phyloP scores from a whole-genome alignment of 2,329 filamentous ascomycete species.

The Alternaria brassicae region DNA sequence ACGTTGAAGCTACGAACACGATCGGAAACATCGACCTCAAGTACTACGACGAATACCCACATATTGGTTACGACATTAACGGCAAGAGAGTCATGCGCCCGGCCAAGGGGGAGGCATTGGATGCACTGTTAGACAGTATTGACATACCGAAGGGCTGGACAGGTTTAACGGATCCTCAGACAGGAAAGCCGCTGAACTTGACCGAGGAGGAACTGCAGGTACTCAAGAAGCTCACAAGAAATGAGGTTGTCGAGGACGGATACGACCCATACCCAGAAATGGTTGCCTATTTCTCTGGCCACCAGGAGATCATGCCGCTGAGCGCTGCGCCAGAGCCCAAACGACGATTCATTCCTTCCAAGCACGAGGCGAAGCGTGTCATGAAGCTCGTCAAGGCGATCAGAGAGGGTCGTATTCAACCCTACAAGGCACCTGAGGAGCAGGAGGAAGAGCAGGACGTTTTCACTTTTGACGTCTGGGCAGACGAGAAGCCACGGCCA shows the following conservation, averaged over 20 bases:
- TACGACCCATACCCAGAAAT: conserved; percentile 94
- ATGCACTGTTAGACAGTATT: conserved; percentile 93
- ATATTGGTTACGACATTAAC: conserved; percentile 99
- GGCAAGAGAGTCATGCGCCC: conserved; percentile 97
- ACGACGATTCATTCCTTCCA: conserved; percentile 91
- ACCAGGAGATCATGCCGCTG: conserved; percentile 91
- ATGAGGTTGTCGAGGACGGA: conserved; percentile 84
- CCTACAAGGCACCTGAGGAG: conserved; percentile 80
- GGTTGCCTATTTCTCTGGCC: conserved; percentile 91
- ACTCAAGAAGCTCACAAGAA: conserved; percentile 84
- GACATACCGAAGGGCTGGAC: conserved; percentile 98
- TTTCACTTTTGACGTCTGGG: conserved; percentile 85
- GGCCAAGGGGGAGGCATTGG: conserved; percentile 89
- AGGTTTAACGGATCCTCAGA: conserved; percentile 89
- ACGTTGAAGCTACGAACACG: conserved; percentile 82
- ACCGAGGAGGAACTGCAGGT: conserved; percentile 88
- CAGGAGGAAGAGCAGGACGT: conserved; percentile 76
- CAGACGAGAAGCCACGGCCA: conserved; percentile 81
- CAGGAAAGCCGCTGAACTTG: conserved; percentile 89
- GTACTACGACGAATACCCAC: conserved; percentile 97
- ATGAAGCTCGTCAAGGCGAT: conserved; percentile 98
- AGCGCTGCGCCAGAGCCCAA: conserved; percentile 96
- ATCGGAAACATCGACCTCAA: conserved; percentile 93
- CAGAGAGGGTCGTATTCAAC: conserved; percentile 89
- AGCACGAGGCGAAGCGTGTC: conserved; percentile 93